Evolutionary conservation across 345 rosid genomes (phyloP).

Genomic region (Eucalyptus globulus): DNA sequence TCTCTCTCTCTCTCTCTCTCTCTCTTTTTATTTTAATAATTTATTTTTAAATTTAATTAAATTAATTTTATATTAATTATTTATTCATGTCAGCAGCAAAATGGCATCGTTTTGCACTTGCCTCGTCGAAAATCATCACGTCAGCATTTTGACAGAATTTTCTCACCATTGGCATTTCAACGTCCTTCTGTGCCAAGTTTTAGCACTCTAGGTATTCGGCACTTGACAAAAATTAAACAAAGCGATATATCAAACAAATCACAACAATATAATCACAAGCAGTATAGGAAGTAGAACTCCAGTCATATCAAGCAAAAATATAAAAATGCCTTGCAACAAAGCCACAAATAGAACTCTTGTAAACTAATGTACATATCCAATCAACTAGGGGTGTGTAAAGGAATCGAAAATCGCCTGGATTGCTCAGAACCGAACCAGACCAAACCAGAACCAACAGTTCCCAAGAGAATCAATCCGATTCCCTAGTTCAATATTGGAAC

Average conservation of each 20-base stretch:
- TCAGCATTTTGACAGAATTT: too few relatives aligned
- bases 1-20: too few relatives aligned
- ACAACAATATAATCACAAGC: background rate
- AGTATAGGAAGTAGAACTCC: background rate
- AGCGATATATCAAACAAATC: background rate
- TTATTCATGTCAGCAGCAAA: too few relatives aligned
- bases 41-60: too few relatives aligned
- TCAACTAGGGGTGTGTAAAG: background rate
- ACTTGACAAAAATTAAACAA: background rate
- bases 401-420: too few relatives aligned
- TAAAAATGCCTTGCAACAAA: background rate
- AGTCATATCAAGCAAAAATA: background rate
- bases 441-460: fast-evolving
- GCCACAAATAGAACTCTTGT: background rate
- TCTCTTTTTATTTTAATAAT: too few relatives aligned
- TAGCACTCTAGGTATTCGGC: background rate
- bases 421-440: too few relatives aligned
- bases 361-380: background rate
- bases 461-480: too few relatives aligned
- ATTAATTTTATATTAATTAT: too few relatives aligned
- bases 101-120: too few relatives aligned
- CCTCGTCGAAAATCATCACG: too few relatives aligned
- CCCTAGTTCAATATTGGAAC: too few relatives aligned
- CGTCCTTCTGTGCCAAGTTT: background rate
- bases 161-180: fast-evolving